Percentiles rank a stretch among this genome's conserved stretches.
Conservation (phyloP, 192 early-diverging fungal species). For the Coemansia sp. region DNA sequence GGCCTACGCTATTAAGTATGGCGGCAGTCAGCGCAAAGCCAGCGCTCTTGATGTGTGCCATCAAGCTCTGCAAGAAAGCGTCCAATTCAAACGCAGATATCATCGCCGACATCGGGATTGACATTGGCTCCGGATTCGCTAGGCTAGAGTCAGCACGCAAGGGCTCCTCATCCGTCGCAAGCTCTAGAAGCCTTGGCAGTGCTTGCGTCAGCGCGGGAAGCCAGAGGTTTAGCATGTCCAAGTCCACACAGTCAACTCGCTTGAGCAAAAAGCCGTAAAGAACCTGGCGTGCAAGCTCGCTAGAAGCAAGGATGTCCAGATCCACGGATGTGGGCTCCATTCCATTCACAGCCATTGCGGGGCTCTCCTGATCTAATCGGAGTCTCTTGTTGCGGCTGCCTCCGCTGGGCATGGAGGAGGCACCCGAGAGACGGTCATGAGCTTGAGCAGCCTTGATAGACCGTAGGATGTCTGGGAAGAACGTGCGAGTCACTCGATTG, state of each 20-base stretch:
- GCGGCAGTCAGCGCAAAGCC: conserved; percentile 10
- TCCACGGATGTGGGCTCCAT: conserved; percentile 12
- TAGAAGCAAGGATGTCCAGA: conserved; percentile 10
- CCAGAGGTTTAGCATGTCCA: conserved; percentile 42
- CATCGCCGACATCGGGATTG: background rate
- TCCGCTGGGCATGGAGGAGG: background rate
- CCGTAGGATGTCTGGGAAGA: conserved; percentile 15
- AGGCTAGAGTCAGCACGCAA: background rate
- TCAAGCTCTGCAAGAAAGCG: conserved; percentile 40
- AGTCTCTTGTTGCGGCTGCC: background rate
- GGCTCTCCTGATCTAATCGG: conserved; percentile 2
- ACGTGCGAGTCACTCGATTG: conserved; percentile 13
- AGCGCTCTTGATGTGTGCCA: conserved; percentile 12
- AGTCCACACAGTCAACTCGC: conserved; percentile 14
- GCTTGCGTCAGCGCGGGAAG: conserved; percentile 18
- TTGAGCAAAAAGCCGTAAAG: conserved; percentile 42
- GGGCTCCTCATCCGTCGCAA: background rate
- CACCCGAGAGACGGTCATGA: conserved; percentile 7
- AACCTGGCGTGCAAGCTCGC: conserved; percentile 38
- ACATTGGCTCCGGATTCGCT: conserved; percentile 2
- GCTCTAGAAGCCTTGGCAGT: conserved; percentile 13
- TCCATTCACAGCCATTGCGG: background rate
- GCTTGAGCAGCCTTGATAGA: conserved; percentile 20
- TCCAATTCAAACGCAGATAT: conserved; percentile 37
- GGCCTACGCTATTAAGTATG: conserved; percentile 20